These are phyloP conservation scores for Middelhovenomyces tepae DNA, from an alignment of 805 yeast genomes.

Conservation along the genomic window DNA sequence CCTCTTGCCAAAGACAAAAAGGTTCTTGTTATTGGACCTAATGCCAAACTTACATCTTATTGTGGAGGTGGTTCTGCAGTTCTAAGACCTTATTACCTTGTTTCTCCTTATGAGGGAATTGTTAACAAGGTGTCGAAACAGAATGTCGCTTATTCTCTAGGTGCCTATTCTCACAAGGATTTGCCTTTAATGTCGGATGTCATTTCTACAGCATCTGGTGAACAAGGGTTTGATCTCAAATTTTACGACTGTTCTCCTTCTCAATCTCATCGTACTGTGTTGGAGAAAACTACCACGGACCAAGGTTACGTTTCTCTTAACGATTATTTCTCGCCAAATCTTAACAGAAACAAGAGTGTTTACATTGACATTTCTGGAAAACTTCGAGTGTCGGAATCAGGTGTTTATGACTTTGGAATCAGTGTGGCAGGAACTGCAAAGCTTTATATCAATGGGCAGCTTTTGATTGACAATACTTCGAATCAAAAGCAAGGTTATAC, in stretches of 20 bases:
- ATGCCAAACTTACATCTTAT: constrained; percentile 40
- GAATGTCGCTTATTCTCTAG: constrained; percentile 28
- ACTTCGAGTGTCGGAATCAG: constrained; percentile 40
- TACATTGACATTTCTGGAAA: constrained; percentile 38
- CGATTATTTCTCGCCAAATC: constrained; percentile 8
- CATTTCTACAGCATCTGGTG: constrained; percentile 13
- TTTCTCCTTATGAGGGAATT: constrained; percentile 43
- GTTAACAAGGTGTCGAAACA: constrained; percentile 20
- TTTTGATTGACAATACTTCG: constrained; percentile 49
- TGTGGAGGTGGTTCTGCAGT: constrained; percentile 62
- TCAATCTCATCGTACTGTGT: neutral
- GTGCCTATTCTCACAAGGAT: constrained; percentile 30
- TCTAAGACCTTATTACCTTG: constrained; percentile 38
- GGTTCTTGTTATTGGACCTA: constrained; percentile 52
- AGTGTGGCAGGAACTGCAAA: constrained; percentile 47
- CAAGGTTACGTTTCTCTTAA: neutral
- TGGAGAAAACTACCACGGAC: neutral
- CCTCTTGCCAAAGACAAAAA: constrained; percentile 39
- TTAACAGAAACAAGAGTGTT: constrained; percentile 17
- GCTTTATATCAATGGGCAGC: constrained; percentile 42
- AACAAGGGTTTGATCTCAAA: constrained; percentile 5
- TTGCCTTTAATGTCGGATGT: constrained; percentile 22
- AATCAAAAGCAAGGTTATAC: constrained; percentile 41
- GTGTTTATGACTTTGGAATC: constrained; percentile 44
- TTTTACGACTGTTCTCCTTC: neutral